These are phyloP conservation scores for Hypoxylon cercidicola DNA, from an alignment of 495 filamentous ascomycete genomes.

Conservation along the genomic window DNA sequence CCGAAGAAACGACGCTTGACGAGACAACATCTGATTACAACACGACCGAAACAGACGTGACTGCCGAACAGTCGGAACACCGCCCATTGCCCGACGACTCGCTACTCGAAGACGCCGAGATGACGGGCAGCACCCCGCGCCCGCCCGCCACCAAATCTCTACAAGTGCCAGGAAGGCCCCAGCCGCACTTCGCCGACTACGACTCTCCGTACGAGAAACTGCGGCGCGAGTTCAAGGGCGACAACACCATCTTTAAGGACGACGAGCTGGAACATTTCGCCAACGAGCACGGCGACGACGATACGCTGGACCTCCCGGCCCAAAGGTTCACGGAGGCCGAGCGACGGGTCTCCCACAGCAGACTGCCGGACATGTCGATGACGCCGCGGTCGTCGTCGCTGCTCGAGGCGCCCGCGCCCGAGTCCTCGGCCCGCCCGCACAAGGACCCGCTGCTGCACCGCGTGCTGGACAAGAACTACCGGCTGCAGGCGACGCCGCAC, in stretches of 20 bases:
- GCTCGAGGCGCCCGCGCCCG: conserved; percentile 48
- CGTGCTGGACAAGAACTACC: conserved; percentile 91
- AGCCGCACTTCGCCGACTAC: conserved; percentile 66
- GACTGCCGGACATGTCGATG: conserved; percentile 68
- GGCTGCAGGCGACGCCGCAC: conserved; percentile 89
- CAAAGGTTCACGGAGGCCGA: conserved; percentile 44
- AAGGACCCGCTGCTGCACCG: conserved; percentile 85
- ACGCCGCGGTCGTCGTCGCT: conserved; percentile 53
- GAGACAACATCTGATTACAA: conserved; percentile 57
- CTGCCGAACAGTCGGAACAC: conserved; percentile 47
- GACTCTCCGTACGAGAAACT: conserved; percentile 74
- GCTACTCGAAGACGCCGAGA: conserved; percentile 60
- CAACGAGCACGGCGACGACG: conserved; percentile 53
- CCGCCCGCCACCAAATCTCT: conserved; percentile 57
- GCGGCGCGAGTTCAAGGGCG: conserved; percentile 65
- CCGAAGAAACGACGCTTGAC: conserved; percentile 50
- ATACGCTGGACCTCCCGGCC: conserved; percentile 53
- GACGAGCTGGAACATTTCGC: conserved; percentile 22
- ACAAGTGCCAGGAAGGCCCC: conserved; percentile 32
- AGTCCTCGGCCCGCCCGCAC: conserved; percentile 57
- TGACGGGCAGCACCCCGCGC: conserved; percentile 65
- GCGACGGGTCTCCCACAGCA: conserved; percentile 30
- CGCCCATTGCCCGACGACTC: conserved; percentile 59
- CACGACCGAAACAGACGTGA: conserved; percentile 47
- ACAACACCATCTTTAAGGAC: conserved; percentile 46